Evolutionary conservation across 352 stramenopile species (phyloP), one percentile per base, ranked within the genome.

Genomic region (Globisporangium ultimum): DNA sequence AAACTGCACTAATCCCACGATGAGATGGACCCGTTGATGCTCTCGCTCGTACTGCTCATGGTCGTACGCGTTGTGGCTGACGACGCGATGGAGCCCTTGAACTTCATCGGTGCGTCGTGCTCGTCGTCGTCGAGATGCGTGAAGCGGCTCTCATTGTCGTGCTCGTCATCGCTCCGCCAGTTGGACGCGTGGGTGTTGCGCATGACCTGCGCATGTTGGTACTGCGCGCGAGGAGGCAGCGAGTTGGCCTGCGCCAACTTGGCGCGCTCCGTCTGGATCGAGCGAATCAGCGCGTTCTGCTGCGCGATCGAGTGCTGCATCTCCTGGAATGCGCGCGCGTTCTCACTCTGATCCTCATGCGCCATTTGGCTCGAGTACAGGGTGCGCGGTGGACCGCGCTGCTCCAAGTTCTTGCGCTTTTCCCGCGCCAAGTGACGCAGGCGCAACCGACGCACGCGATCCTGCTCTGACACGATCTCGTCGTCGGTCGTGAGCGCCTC

Each of bases 241-340:
- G 50, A 18, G 34, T 61, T 20, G 54, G 46, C 43, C 61, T 51
- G n/a, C 55, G 41, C 49, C 10, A 58, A n/a, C 42, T 58, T 64
- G 8, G 60, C 61, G 32, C 59, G 68, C 55, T 74, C 68, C 22
- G 42, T 48, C 45, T 74, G 61, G 36, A 78, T 72, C 38, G 76
- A 84, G 1, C 78, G 72, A 48, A 88, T 51, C 48, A 88, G 51
- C 22, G 63, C 66, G 28, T 79, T 67, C 43, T 88, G 78, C 47
- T 88, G 63, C 8, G 73, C 69, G 54, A 88, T 80, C 18, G 75
- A 85, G 24, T 72, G 63, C 45, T 88, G 69, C 78, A 88, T 80
- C 34, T 70, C 50, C 34, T 75, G 55, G 43, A 78, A 76, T 55
- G 68, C 68, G 28, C 28, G 28, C 46, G 66, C 58, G 0, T 58